These are phyloP conservation scores for Rhodotorula kratochvilovae DNA, from an alignment of 768 basidiomycete species.

Conservation along the genomic window DNA sequence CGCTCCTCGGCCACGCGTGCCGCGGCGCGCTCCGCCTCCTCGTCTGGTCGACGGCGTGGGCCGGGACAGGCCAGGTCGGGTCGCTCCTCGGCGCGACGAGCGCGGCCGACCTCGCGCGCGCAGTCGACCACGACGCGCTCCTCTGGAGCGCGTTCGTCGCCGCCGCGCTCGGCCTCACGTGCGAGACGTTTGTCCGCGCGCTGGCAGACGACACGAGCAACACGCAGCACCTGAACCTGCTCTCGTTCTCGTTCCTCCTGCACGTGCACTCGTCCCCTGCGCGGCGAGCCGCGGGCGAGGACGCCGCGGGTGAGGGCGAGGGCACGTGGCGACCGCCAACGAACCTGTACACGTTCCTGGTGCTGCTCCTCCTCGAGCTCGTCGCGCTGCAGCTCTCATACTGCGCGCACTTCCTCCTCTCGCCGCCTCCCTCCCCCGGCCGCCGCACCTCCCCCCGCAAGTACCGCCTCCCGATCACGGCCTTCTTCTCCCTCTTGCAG, in stretches of 20 bases:
- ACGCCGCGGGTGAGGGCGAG: neutral
- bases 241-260: slow-evolving; percentile 35
- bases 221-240: slow-evolving; percentile 24
- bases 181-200: slow-evolving; percentile 28
- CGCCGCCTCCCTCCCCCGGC: neutral
- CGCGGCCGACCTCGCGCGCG: too few species aligned
- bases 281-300: neutral
- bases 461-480: slow-evolving; percentile 22
- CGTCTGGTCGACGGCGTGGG: neutral
- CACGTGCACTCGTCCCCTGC: slow-evolving; percentile 24
- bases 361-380: slow-evolving; percentile 14
- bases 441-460: neutral
- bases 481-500: slow-evolving; percentile 9
- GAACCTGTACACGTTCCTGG: slow-evolving; percentile 27
- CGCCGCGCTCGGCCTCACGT: slow-evolving; percentile 4
- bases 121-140: slow-evolving; percentile 7
- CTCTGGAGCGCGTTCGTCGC: slow-evolving; percentile 23
- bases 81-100: neutral
- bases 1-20: neutral
- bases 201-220: slow-evolving; percentile 15
- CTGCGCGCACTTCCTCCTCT: neutral
- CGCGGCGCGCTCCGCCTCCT: neutral
- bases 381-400: slow-evolving; percentile 27
- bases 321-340: neutral
- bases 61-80: slow-evolving; percentile 4